Percentiles rank a stretch among this genome's conserved stretches.
phyloP scores from a whole-genome alignment of 257 asterid species.

The Solanum lycopersicoides region DNA sequence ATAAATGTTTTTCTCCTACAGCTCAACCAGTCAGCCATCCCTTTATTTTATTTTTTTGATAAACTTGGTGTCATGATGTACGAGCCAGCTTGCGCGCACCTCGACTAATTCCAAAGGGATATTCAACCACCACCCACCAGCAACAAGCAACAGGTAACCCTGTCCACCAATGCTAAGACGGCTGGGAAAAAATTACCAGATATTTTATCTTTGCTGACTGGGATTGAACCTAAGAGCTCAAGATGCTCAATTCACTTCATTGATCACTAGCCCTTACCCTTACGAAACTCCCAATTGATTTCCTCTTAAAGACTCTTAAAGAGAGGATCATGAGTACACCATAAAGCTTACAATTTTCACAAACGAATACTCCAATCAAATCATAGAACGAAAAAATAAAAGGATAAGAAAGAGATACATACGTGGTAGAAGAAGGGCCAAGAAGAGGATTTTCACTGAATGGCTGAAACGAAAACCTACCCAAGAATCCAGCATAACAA shows the following conservation, averaged over 20 bases:
- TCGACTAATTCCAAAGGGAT: background rate
- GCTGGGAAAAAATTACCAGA: background rate
- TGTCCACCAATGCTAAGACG: background rate
- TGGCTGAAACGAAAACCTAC: slow-evolving; percentile 87
- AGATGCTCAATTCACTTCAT: background rate
- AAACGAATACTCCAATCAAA: background rate
- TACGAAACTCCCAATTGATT: background rate
- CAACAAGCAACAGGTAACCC: background rate
- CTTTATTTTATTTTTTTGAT: background rate
- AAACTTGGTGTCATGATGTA: background rate
- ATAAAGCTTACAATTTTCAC: background rate
- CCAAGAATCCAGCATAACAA: slow-evolving; percentile 52
- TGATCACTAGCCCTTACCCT: background rate
- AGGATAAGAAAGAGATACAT: slow-evolving; percentile 4
- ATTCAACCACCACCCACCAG: background rate
- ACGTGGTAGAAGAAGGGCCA: slow-evolving; percentile 89
- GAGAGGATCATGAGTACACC: background rate
- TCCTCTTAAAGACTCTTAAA: background rate
- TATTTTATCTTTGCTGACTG: background rate
- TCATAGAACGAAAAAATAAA: background rate
- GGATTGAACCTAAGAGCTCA: background rate
- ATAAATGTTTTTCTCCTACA: background rate
- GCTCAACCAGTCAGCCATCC: background rate
- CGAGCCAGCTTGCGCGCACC: background rate
- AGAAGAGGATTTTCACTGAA: slow-evolving; percentile 81